Evolutionary conservation across 1,284 basidiomycete genomes (phyloP), one percentile per base, ranked within the genome.

Genomic region (Austropuccinia psidii): DNA sequence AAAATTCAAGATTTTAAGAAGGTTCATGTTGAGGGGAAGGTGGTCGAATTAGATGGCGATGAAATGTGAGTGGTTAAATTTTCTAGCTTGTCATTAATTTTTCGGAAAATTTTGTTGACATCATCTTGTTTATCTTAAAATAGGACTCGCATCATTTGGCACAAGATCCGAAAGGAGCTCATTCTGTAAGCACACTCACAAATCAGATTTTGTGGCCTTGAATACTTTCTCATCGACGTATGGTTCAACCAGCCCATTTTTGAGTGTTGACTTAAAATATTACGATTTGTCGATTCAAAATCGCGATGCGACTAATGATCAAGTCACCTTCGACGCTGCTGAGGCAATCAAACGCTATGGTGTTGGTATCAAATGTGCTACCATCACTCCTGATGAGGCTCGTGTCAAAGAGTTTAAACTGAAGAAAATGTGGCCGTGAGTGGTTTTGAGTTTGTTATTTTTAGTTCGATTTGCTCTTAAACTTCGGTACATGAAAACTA

Each of bases 341-440:
- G 87, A 97, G 79, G 93, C 93, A 57, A 80, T 79, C 75, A 78
- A 79, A 73, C 78, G 79, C 76, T 79, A 81, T 78, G 78, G 78
- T 74, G 80, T 81, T 52, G 80, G 79, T 70, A 77, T 80, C 77
- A 81, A 81, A 83, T 98, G 95, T 83, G 95, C 96, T 64, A 98
- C 95, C 67, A 98, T 98, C 84, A 98, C 95, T 3, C 95, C 95
- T 15, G 95, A 98, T 80, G 95, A 98, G 43, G 68, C 68, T 13
- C 55, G 68, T 24, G 68, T 72, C 3, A 61, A 72, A 80, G 93
- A 96, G 83, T 97, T 97, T 86, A 90, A 92, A 75, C 86, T 98
- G 79, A 98, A 97, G 86, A 87, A 95, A 83, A 98, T 98, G 95
- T 81, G 80, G 80, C 77, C 80, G 75, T 77, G 69, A 47, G 79